Evolutionary conservation across 1,139 yeast genomes (phyloP).

Genomic region (Candida glucosophila): DNA sequence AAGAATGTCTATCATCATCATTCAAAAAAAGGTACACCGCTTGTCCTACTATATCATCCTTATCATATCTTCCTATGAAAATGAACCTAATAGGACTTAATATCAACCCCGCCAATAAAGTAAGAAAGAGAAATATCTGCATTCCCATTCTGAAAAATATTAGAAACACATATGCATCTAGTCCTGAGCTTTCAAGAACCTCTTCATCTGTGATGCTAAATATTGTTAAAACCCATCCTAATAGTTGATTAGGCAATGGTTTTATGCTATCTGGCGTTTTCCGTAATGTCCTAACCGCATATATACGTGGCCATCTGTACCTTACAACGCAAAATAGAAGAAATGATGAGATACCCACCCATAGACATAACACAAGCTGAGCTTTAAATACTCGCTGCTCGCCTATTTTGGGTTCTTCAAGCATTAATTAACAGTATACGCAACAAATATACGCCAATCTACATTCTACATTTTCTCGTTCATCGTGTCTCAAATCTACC

Average conservation of each 20-base stretch:
- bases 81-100: constrained; percentile 38
- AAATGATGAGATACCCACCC: constrained; percentile 29
- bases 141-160: constrained; percentile 40
- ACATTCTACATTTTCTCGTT: too few relatives aligned
- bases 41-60: constrained; percentile 20
- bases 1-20: constrained; percentile 9
- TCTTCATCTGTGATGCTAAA: constrained; percentile 33
- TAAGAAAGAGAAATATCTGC: constrained; percentile 25
- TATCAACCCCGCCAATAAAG: constrained; percentile 29
- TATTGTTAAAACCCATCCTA: constrained; percentile 34
- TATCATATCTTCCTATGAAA: constrained; percentile 39
- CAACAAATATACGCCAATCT: too few relatives aligned
- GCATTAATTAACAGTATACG: constrained; percentile 1
- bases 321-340: constrained; percentile 33
- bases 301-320: constrained; percentile 42
- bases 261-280: constrained; percentile 18
- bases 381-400: constrained; percentile 39
- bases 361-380: constrained; percentile 30
- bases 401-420: constrained; percentile 10
- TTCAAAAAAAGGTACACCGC: constrained; percentile 1
- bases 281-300: constrained; percentile 40
- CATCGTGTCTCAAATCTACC: too few relatives aligned
- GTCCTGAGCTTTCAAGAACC: constrained; percentile 30
- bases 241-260: constrained; percentile 28
- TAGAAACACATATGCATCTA: constrained; percentile 39